A percentile compares a stretch with the other conserved stretches of the same genome.
These are phyloP conservation scores for Aureobasidium subglaciale DNA, from an alignment of 2,329 filamentous ascomycete genomes.

Conservation along the genomic window DNA sequence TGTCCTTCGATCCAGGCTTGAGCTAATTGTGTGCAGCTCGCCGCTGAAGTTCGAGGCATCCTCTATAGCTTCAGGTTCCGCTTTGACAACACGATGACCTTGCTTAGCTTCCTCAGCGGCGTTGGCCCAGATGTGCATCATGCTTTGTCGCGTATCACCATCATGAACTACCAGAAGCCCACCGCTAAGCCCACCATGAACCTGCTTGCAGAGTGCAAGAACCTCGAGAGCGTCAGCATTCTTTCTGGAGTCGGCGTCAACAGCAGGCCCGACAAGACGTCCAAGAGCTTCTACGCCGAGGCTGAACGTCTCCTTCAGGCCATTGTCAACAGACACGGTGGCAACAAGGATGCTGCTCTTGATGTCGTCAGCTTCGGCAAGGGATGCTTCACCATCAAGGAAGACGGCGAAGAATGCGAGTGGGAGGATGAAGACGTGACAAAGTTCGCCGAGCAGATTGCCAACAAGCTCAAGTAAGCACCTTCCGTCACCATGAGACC, in stretches of 20 bases:
- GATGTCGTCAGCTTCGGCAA: conserved; percentile 25
- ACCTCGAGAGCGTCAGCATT: conserved; percentile 26
- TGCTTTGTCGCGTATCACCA: conserved; percentile 22
- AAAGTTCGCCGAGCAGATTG: conserved; percentile 23
- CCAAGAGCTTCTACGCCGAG: conserved; percentile 30
- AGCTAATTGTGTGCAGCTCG: conserved; percentile 20
- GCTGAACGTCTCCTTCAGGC: conserved; percentile 26
- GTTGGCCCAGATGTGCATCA: conserved; percentile 20
- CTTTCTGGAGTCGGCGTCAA: conserved; percentile 23
- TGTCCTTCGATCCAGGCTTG: too few relatives aligned
- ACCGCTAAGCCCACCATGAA: conserved; percentile 27
- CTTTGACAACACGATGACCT: conserved; percentile 27
- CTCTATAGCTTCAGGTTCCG: conserved; percentile 28
- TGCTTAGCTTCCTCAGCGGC: conserved; percentile 28
- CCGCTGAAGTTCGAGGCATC: conserved; percentile 24
- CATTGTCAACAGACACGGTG: conserved; percentile 18
- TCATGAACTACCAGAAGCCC: conserved; percentile 26
- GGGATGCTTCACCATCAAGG: conserved; percentile 24
- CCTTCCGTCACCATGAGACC: not conserved
- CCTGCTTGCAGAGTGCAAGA: conserved; percentile 26
- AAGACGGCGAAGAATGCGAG: conserved; percentile 19
- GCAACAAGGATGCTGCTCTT: conserved; percentile 24
- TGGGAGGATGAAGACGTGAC: conserved; percentile 22
- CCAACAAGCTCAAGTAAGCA: conserved; percentile 28
- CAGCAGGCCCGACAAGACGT: conserved; percentile 27